Conservation (phyloP, 2,329 filamentous ascomycete genomes). For the Sporothrix humicola region DNA sequence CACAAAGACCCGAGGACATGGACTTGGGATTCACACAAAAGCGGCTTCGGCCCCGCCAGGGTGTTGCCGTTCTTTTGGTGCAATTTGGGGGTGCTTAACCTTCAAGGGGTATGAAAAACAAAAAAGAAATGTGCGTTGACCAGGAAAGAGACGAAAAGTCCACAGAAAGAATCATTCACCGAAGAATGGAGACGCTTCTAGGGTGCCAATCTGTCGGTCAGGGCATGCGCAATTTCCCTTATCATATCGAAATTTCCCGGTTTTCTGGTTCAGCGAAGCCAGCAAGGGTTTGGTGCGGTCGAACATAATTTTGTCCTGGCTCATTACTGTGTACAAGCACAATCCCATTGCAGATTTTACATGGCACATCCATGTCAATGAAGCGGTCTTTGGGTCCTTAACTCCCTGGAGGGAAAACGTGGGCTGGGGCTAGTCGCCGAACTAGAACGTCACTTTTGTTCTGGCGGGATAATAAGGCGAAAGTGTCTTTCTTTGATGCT, state of each 20-base stretch:
- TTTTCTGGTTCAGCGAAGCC: slow-evolving; percentile 25
- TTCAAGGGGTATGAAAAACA: slow-evolving; percentile 33
- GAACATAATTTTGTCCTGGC: slow-evolving; percentile 17
- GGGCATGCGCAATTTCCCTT: slow-evolving; percentile 22
- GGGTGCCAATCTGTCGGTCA: slow-evolving; percentile 8
- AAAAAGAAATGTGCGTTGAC: slow-evolving; percentile 24
- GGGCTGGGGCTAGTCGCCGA: slow-evolving; percentile 13
- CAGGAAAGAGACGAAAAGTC: slow-evolving; percentile 18
- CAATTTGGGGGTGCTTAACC: slow-evolving; percentile 29
- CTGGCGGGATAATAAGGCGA: background rate
- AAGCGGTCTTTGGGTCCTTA: background rate
- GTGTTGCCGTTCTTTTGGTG: slow-evolving; percentile 35
- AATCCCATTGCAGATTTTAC: slow-evolving; percentile 23
- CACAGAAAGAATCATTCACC: slow-evolving; percentile 4
- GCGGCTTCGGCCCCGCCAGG: slow-evolving; percentile 37
- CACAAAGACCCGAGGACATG: slow-evolving; percentile 45
- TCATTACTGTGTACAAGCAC: background rate
- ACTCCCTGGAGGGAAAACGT: slow-evolving; percentile 19
- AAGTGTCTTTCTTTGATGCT: background rate
- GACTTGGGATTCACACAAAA: slow-evolving; percentile 42
- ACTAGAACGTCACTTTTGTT: slow-evolving; percentile 19
- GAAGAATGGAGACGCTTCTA: slow-evolving; percentile 15
- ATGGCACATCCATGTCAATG: slow-evolving; percentile 27
- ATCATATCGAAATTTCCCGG: slow-evolving; percentile 11
- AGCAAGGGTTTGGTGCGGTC: slow-evolving; percentile 5